phyloP scores from a whole-genome alignment of 805 yeast genomes.

The Zygosaccharomyces lentus region DNA sequence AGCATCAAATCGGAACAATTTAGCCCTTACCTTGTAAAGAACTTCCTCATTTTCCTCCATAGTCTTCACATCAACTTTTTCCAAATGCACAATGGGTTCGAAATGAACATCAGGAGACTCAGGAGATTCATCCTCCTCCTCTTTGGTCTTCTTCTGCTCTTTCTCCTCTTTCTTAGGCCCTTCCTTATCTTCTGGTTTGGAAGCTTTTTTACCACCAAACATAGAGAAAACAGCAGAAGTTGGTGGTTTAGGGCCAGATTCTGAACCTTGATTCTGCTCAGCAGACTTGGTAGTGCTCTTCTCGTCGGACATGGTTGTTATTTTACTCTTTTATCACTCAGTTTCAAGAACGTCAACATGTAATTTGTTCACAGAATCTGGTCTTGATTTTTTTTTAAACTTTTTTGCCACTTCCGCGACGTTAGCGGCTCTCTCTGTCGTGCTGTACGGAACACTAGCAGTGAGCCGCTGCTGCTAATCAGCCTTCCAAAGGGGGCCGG shows the following conservation, averaged over 20 bases:
- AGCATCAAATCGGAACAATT: conserved; percentile 82
- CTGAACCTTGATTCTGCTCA: conserved; percentile 29
- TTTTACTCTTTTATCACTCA: neutral
- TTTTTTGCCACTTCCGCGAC: conserved; percentile 6
- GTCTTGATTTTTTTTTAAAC: neutral
- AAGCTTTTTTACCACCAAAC: conserved; percentile 88
- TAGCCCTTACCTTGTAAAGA: conserved; percentile 84
- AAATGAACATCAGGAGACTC: conserved; percentile 67
- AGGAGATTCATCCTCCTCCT: conserved; percentile 39
- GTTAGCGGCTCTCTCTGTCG: conserved; percentile 5
- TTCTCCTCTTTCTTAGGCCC: conserved; percentile 31
- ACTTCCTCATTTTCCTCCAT: conserved; percentile 89
- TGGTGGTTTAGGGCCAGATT: conserved; percentile 48
- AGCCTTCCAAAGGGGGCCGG: neutral
- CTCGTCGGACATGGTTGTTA: conserved; percentile 23
- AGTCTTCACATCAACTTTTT: conserved; percentile 94
- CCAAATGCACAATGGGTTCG: conserved; percentile 92
- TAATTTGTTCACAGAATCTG: neutral
- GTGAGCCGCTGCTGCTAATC: neutral
- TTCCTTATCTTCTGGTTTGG: conserved; percentile 45
- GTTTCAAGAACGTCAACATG: neutral
- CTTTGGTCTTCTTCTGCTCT: conserved; percentile 27
- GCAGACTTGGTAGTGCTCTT: conserved; percentile 14
- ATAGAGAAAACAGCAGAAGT: conserved; percentile 82
- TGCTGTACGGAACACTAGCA: neutral